Base-by-base conservation (phyloP, 768 basidiomycete species). In the Lactifluus piperatus region DNA sequence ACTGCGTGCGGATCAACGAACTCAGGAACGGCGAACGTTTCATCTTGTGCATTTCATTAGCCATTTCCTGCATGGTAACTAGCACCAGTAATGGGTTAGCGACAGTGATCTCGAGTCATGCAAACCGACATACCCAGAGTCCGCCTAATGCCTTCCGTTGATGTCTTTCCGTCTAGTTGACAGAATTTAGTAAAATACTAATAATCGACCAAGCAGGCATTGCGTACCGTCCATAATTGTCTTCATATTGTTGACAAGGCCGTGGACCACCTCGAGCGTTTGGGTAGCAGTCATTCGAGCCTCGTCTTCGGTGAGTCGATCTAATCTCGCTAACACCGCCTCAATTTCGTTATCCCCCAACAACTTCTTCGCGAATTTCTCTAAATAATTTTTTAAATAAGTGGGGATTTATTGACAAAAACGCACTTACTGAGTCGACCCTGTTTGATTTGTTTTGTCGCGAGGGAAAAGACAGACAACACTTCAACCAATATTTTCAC, bases 331-430 rank as follows among this genome's bases (percentile, higher is more conserved):
- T 1, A 54, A 39, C 1, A 43, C 39, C 0, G 22, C 13, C 22
- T 54, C 47, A 3, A 59, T 8, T 24, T 54, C 58, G 29, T 14
- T 20, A 0, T 59, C 52, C 8, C 58, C 47, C 4, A 49, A 36
- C 5, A 54, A 30, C 41, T 54, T 60, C 24, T 55, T 60, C 5
- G 47, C 44, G 16, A 58, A 58, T 5, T 37, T 46, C n/a, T n/a
- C n/a, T n/a, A n/a, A n/a, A n/a, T n/a, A n/a, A n/a, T n/a, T n/a
- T n/a, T n/a, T n/a, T n/a, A n/a, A n/a, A n/a, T n/a, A n/a, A n/a
- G n/a, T 5, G 10, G 30, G 30, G 30, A 10, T 10, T 32, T 32
- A 32, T 10, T 32, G 30, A 32, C 30, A 18, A 37, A 18, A 16
- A 37, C 18, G 11, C 1, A 37, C 37, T 37, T 18, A 37, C 37